Base-by-base conservation (phyloP, 2,329 filamentous ascomycete species). In the Anthostomella pinea region DNA sequence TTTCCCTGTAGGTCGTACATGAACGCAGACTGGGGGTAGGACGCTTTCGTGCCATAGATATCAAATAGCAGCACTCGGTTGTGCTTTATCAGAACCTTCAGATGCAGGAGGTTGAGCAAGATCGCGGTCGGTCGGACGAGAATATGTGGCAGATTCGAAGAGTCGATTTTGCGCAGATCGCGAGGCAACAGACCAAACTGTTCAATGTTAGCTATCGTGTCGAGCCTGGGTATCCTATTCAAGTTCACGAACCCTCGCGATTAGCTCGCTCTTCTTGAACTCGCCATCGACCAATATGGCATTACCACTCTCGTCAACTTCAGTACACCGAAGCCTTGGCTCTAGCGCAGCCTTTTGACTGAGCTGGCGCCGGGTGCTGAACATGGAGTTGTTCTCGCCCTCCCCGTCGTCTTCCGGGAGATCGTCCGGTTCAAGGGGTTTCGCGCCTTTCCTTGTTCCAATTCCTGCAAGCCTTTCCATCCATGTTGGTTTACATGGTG, bases 1-100 rank as follows among this genome's bases (percentile, higher is more conserved):
- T 95, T 95, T 9, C 87, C 87, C 62, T 97, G 89, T 14, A 98
- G 69, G 57, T 97, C 93, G 65, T 97, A 96, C 80, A 98, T 95
- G 67, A 98, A 98, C 10, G 93, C 80, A 4, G 89, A 95, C 62
- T 97, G 93, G 20, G 91, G 89, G 56, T 96, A 95, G 0, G 89
- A 94, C 51, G 94, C 88, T 41, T 88, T 90, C 25, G 88, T 93
- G 19, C 93, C 93, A 64, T 95, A 97, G 10, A 93, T 87, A 56
- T 97, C 93, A 60, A 98, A 97, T 5, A 98, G 83, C 16, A 98
- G 78, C 6, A 98, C 89, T 16, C 90, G 85, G 57, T 98, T 87
- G 46, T 90, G 80, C 68, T 96, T 96, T 61, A 98, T 95, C 16
- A 98, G 75, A 35, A 95, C 93, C 43, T 93, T 87, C 30, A 98